Percentiles rank a stretch among this genome's conserved stretches.
phyloP scores from a whole-genome alignment of 2,329 filamentous ascomycete species.

The Epichloe festucae region DNA sequence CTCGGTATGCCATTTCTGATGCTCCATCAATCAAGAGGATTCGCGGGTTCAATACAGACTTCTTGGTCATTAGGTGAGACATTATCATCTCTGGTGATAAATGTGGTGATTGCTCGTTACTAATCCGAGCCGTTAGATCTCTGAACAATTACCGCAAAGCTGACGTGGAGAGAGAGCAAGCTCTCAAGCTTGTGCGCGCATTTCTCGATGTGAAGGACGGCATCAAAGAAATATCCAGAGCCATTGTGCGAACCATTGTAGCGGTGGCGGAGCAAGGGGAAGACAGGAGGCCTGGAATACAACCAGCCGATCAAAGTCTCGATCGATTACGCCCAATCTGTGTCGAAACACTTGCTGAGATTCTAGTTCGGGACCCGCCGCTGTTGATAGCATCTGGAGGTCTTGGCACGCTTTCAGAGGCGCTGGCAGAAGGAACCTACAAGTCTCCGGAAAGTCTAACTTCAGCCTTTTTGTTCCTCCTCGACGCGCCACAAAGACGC shows the following conservation, averaged over 20 bases:
- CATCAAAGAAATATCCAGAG: slow-evolving; percentile 72
- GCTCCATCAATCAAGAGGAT: slow-evolving; percentile 81
- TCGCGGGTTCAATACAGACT: slow-evolving; percentile 77
- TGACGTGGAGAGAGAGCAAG: slow-evolving; percentile 94
- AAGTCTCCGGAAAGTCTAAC: slow-evolving; percentile 84
- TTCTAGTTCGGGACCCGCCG: slow-evolving; percentile 73
- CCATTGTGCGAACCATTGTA: slow-evolving; percentile 78
- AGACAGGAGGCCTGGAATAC: slow-evolving; percentile 72
- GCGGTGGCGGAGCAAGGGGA: slow-evolving; percentile 82
- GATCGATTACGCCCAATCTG: slow-evolving; percentile 84
- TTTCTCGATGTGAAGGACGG: slow-evolving; percentile 95
- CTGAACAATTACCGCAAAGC: slow-evolving; percentile 92
- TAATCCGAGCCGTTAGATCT: slow-evolving; percentile 36
- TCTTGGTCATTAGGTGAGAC: slow-evolving; percentile 56
- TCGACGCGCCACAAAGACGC: slow-evolving; percentile 71
- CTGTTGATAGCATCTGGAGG: slow-evolving; percentile 75
- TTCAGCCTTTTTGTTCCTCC: slow-evolving; percentile 74
- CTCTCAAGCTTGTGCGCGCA: slow-evolving; percentile 86
- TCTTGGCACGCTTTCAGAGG: slow-evolving; percentile 77
- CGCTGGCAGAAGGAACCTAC: slow-evolving; percentile 80
- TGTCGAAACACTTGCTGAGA: slow-evolving; percentile 83
- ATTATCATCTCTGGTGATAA: not conserved
- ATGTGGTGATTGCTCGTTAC: not conserved
- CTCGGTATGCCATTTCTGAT: slow-evolving; percentile 89
- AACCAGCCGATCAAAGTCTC: slow-evolving; percentile 52